Conservation (phyloP, 768 basidiomycete genomes). For the Tremella yokohamensis region DNA sequence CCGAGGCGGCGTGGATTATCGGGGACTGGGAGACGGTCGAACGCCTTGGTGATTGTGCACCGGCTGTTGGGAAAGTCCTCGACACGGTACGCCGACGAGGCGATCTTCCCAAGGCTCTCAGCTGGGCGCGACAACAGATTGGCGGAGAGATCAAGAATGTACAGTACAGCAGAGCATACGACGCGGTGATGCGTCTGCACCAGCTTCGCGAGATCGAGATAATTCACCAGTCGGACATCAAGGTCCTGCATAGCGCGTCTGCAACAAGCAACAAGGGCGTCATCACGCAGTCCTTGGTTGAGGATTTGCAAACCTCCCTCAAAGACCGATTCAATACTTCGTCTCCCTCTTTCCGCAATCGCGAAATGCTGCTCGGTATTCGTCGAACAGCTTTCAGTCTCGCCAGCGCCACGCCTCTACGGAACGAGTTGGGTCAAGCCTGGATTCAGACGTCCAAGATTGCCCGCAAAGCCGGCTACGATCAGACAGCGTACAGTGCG, state of each 20-base stretch:
- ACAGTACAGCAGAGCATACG: conserved; percentile 80
- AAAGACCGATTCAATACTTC: conserved; percentile 57
- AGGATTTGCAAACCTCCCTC: conserved; percentile 59
- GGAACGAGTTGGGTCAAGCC: conserved; percentile 66
- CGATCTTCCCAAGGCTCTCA: conserved; percentile 33
- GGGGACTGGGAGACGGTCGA: conserved; percentile 86
- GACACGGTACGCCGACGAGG: conserved; percentile 68
- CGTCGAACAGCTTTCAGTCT: conserved; percentile 72
- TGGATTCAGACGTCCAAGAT: conserved; percentile 96
- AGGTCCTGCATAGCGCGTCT: conserved; percentile 23
- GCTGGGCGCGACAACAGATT: conserved; percentile 62
- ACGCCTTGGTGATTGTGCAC: conserved; percentile 54
- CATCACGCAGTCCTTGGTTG: conserved; percentile 48
- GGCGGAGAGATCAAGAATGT: conserved; percentile 77
- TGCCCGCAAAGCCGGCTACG: conserved; percentile 89
- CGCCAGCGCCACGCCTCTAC: conserved; percentile 15
- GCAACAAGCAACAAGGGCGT: conserved; percentile 5
- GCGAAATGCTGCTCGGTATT: conserved; percentile 85
- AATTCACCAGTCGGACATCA: conserved; percentile 53
- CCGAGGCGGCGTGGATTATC: conserved; percentile 94
- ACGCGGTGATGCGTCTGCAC: conserved; percentile 79
- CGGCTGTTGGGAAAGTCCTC: conserved; percentile 67
- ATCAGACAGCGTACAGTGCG: conserved; percentile 95
- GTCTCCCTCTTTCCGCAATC: conserved; percentile 78
- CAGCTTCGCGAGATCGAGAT: conserved; percentile 78